Evolutionary conservation across 768 basidiomycete genomes (phyloP).

Genomic region (Mycena indigotica): DNA sequence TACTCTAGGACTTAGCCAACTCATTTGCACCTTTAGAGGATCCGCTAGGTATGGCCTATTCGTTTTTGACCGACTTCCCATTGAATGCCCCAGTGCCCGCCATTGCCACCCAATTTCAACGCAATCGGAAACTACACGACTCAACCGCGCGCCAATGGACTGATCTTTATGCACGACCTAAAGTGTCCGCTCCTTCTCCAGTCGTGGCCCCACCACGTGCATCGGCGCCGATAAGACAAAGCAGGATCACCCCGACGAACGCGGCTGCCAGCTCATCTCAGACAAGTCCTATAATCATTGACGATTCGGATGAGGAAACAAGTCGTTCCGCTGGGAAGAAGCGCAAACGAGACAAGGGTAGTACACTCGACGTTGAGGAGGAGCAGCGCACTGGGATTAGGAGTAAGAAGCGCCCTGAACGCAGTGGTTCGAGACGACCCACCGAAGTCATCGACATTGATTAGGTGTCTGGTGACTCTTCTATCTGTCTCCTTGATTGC

Average conservation of each 20-base stretch:
- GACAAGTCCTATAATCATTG: slow-evolving; percentile 30
- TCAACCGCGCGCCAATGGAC: slow-evolving; percentile 80
- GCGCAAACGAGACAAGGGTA: slow-evolving; percentile 34
- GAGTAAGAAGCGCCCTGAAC: not conserved
- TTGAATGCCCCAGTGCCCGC: slow-evolving; percentile 52
- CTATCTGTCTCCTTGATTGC: not conserved
- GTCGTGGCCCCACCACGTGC: slow-evolving; percentile 10
- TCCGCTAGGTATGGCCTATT: slow-evolving; percentile 57
- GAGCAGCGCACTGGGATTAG: slow-evolving; percentile 23
- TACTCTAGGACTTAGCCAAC: not conserved
- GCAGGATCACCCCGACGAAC: slow-evolving; percentile 21
- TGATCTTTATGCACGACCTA: slow-evolving; percentile 62
- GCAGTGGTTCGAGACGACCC: not conserved
- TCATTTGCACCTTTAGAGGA: slow-evolving; percentile 51
- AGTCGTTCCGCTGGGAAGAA: slow-evolving; percentile 31
- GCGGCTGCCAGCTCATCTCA: slow-evolving; percentile 17
- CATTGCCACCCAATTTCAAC: slow-evolving; percentile 69
- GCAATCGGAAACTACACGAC: slow-evolving; percentile 73
- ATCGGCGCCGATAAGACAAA: slow-evolving; percentile 22
- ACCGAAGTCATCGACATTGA: not conserved
- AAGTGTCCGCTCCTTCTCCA: slow-evolving; percentile 31
- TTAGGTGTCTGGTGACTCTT: not conserved
- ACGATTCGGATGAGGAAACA: slow-evolving; percentile 35
- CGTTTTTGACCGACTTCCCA: not conserved
- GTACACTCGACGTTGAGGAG: slow-evolving; percentile 33